Percentiles rank a stretch among this genome's conserved stretches.
Evolutionary conservation across 2,329 filamentous ascomycete species (phyloP).

Genomic region (Trichoderma breve): DNA sequence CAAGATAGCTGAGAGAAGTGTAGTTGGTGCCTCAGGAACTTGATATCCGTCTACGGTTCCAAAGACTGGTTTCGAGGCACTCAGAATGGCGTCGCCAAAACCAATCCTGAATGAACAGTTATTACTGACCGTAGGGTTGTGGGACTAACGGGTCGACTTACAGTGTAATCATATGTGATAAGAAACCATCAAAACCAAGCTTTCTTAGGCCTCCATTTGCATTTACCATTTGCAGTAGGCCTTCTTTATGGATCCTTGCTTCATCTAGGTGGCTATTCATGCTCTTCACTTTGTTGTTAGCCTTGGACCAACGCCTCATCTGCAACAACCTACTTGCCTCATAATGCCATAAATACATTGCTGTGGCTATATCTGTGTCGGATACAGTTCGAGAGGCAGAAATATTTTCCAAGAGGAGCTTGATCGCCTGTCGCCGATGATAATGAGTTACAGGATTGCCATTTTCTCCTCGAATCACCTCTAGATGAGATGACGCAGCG

Average conservation of each 20-base stretch:
- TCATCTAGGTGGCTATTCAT: background rate
- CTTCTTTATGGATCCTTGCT: background rate
- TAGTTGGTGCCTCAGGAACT: background rate
- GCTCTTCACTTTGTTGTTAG: background rate
- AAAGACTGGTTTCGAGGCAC: background rate
- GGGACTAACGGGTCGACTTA: background rate
- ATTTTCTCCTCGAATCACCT: background rate
- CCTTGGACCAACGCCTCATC: background rate
- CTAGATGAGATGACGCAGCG: background rate
- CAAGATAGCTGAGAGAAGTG: background rate
- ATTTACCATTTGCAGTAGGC: background rate
- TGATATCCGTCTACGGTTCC: background rate
- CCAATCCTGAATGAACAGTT: background rate
- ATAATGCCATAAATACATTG: background rate
- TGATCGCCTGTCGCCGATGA: background rate
- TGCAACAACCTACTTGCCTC: background rate
- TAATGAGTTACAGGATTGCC: background rate
- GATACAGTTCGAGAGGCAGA: background rate
- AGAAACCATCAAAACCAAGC: background rate
- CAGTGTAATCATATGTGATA: background rate
- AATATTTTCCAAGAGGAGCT: background rate
- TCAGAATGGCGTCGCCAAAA: background rate
- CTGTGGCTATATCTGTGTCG: background rate
- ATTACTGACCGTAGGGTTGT: background rate
- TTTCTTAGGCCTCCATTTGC: background rate